Percentiles rank a stretch among this genome's conserved stretches.
phyloP scores from a whole-genome alignment of 2,329 filamentous ascomycete species.

The Curvularia lunata region DNA sequence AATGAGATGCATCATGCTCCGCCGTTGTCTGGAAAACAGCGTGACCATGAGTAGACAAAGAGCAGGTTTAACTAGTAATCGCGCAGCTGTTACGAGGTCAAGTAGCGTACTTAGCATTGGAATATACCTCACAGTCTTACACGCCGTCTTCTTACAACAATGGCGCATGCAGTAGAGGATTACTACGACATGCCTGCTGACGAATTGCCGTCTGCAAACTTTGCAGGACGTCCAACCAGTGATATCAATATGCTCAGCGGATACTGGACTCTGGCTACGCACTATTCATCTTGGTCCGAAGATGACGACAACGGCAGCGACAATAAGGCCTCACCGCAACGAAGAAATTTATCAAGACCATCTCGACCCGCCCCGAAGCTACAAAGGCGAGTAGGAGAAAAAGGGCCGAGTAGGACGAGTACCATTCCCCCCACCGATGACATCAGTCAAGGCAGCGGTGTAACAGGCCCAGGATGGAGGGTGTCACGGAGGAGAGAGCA shows the following conservation, averaged over 20 bases:
- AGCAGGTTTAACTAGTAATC: constrained; percentile 1
- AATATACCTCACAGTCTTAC: not conserved
- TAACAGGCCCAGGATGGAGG: constrained; percentile 14
- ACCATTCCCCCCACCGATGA: constrained; percentile 12
- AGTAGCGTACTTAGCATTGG: not conserved
- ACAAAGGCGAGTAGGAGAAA: not conserved
- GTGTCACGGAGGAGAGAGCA: constrained; percentile 26
- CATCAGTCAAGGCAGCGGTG: constrained; percentile 15
- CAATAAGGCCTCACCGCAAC: constrained; percentile 7
- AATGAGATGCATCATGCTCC: not conserved
- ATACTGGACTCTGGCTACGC: constrained; percentile 17
- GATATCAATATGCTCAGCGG: constrained; percentile 34
- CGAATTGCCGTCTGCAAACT: constrained; percentile 31
- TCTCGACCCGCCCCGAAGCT: constrained; percentile 8
- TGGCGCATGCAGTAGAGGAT: constrained; percentile 21
- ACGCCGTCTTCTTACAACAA: not conserved
- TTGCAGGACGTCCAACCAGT: constrained; percentile 30
- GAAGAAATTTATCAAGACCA: constrained; percentile 1
- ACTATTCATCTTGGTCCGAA: constrained; percentile 15
- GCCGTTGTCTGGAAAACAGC: constrained; percentile 7
- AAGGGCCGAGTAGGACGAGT: constrained; percentile 14
- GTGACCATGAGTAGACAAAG: constrained; percentile 11
- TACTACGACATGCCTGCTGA: constrained; percentile 34
- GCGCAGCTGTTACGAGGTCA: not conserved
- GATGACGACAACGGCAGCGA: constrained; percentile 10